Conservation (phyloP, 1,284 basidiomycete genomes). For the Xerocomus tenax region DNA sequence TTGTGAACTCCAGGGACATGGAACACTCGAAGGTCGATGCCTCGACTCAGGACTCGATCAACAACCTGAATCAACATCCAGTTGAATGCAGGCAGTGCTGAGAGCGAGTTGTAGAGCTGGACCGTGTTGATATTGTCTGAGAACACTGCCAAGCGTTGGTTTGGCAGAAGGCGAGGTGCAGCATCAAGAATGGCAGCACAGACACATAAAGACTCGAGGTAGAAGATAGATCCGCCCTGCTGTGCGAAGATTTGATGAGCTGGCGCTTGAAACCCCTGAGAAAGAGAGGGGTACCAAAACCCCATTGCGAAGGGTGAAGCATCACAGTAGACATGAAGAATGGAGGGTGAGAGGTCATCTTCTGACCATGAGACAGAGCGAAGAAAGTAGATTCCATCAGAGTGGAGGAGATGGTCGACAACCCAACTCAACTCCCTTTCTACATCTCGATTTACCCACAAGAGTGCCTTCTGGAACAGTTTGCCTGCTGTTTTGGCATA, state of each 20-base stretch:
- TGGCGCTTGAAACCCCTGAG: conserved; percentile 18
- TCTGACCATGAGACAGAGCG: conserved; percentile 26
- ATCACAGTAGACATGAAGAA: conserved; percentile 27
- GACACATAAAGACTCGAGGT: conserved; percentile 27
- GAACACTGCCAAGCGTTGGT: conserved; percentile 12
- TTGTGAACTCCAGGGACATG: conserved; percentile 18
- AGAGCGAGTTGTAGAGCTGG: conserved; percentile 5
- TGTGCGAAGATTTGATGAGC: neutral
- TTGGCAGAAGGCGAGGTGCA: neutral
- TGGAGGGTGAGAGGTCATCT: conserved; percentile 12
- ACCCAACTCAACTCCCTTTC: conserved; percentile 31
- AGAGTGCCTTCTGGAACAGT: neutral
- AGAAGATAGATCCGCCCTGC: conserved; percentile 22
- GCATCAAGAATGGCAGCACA: conserved; percentile 14
- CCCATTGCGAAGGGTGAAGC: conserved; percentile 20
- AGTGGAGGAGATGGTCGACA: conserved; percentile 16
- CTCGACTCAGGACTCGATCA: conserved; percentile 8
- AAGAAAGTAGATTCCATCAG: conserved; percentile 28
- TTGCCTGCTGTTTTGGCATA: conserved; percentile 35
- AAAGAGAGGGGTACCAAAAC: conserved; percentile 25
- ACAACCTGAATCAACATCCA: conserved; percentile 14
- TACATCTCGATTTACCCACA: conserved; percentile 30
- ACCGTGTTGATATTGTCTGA: conserved; percentile 26
- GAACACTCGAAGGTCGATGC: conserved; percentile 19
- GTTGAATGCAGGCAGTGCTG: conserved; percentile 16